phyloP scores from a whole-genome alignment of 805 yeast genomes.

The Lachancea quebecensis region DNA sequence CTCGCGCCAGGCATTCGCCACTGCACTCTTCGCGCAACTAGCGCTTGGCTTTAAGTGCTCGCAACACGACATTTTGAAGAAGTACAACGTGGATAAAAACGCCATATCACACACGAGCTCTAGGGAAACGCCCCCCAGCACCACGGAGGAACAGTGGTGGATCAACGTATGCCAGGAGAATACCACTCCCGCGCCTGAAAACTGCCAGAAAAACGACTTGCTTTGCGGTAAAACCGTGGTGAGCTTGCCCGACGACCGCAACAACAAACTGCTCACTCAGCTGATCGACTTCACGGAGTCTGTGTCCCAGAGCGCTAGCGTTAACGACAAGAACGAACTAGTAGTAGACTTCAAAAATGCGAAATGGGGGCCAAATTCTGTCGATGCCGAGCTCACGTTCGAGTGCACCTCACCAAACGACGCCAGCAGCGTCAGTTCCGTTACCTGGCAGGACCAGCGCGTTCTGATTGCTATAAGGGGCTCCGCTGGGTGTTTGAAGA shows the following conservation, averaged over 20 bases:
- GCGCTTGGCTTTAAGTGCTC: conserved; percentile 14
- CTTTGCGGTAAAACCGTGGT: conserved; percentile 69
- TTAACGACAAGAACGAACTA: conserved; percentile 30
- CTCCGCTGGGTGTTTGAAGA: conserved; percentile 39
- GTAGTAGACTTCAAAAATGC: conserved; percentile 43
- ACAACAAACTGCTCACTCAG: conserved; percentile 45
- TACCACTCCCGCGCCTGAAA: conserved; percentile 31
- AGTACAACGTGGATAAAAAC: conserved; percentile 16
- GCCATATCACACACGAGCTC: neutral
- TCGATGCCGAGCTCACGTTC: conserved; percentile 43
- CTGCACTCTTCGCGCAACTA: neutral
- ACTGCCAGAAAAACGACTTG: conserved; percentile 66
- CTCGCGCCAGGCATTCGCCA: neutral
- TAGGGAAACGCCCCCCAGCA: conserved; percentile 74
- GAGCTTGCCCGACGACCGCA: conserved; percentile 35
- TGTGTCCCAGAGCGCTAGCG: conserved; percentile 23
- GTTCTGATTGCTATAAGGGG: conserved; percentile 32
- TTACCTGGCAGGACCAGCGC: conserved; percentile 22
- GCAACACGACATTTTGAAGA: conserved; percentile 19
- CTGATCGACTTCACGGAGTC: conserved; percentile 47
- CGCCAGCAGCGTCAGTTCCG: conserved; percentile 23
- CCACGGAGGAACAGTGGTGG: conserved; percentile 56
- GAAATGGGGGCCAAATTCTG: conserved; percentile 60
- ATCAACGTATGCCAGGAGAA: conserved; percentile 58
- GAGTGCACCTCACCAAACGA: conserved; percentile 39